Evolutionary conservation across 2,329 filamentous ascomycete species (phyloP), one percentile per base, ranked within the genome.

Genomic region (Mariannaea sp.): DNA sequence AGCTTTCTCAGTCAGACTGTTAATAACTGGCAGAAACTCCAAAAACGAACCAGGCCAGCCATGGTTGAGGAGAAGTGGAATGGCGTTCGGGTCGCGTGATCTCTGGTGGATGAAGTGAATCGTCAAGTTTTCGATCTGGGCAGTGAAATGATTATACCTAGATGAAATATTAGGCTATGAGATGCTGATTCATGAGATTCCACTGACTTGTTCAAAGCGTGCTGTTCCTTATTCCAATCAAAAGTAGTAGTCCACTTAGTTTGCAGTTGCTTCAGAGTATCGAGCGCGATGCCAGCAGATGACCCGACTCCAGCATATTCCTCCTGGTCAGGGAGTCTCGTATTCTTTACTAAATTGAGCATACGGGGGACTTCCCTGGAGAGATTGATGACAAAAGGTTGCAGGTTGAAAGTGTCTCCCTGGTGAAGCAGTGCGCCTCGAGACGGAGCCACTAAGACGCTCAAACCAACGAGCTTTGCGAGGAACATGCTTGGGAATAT

Each of bases 1-100:
- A 6, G n/a, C 38, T 29, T 35, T 30, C 13, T 22, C 30, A 2
- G 41, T 49, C 13, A 56, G 41, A 36, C 35, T 6, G 4, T 56
- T 32, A 7, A 61, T 7, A 3, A 61, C 3, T 1, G 72, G 39
- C 62, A 71, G 57, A 19, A 75, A 76, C 55, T 79, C 75, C 56
- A 73, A 71, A 49, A 77, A 77, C 1, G 69, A 72, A 4, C 75
- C 75, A 2, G 74, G 75, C 76, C 74, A 78, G 26, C 75, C 76
- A 57, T 78, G 74, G 2, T 74, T 59, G 26, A 77, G 58, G 1
- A 78, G 58, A 1, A 78, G 58, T 1, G 76, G 73, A 27, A 77
- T 72, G 3, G 72, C 73, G 16, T 61, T 22, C 2, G 49, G 30
- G 1, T 41, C 35, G 0, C 41, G 40, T 2, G 65, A 65, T 2